Evolutionary conservation across 2,329 filamentous ascomycete genomes (phyloP), one percentile per base, ranked within the genome.

Genomic region (Aspergillus latus): DNA sequence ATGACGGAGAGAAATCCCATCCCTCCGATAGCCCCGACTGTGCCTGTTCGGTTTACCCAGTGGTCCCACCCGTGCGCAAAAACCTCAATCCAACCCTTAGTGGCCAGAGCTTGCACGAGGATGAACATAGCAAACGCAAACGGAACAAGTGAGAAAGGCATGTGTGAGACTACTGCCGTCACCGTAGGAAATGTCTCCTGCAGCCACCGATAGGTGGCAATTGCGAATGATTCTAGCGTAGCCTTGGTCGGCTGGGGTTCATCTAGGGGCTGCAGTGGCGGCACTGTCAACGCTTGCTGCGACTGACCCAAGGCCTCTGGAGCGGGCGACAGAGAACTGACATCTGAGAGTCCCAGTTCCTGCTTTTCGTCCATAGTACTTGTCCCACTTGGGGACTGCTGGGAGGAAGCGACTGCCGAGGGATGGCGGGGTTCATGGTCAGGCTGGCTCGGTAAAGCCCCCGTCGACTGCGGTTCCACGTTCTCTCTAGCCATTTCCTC

Each of bases 101-200:
- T 89, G 0, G 88, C 87, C 1, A 91, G 72, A 0, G 82, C 87
- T 66, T 91, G 87, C 0, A 90, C 88, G 0, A 91, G 80, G 8
- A 90, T 80, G 59, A 90, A 90, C 88, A 90, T 90, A 59, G 82
- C 79, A 54, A 91, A 85, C 0, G 87, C 84, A 64, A 90, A 90
- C 0, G 88, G 88, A 0, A 91, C 78, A 0, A 90, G 79, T 0
- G 85, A 80, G 52, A 88, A 83, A 0, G 88, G 88, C 1, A 91
- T 76, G 66, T 89, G 86, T 0, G 81, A 73, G 5, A 87, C 68
- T 0, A 90, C 87, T 0, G 84, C 83, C 16, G 84, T 83, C 1
- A 83, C 82, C 0, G 87, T 90, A 0, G 88, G 88, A 47, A 90
- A 90, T 0, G 87, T 90, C 65, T 87, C 85, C 59, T 87, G 84